A percentile compares a stretch with the other conserved stretches of the same genome.
These are phyloP conservation scores for Bruguiera hainesii DNA, from an alignment of 441 rosid species.

Conservation along the genomic window DNA sequence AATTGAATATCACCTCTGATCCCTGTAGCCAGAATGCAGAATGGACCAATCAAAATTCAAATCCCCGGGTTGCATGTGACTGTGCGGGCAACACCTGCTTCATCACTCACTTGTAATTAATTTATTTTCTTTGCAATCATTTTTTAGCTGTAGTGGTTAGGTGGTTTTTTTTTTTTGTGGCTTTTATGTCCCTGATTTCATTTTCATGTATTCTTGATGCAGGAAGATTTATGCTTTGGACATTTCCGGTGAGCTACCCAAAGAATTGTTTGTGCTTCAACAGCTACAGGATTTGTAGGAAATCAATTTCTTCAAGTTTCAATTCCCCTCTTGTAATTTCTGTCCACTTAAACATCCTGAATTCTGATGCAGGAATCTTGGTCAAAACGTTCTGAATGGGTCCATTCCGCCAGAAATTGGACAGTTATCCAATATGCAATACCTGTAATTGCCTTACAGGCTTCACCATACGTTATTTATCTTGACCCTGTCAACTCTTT, in stretches of 20 bases:
- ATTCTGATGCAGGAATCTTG: constrained; percentile 42
- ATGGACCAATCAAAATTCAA: constrained; percentile 36
- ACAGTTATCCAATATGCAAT: constrained; percentile 43
- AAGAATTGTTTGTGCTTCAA: constrained; percentile 43
- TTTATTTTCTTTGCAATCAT: constrained; percentile 7
- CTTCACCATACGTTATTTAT: background rate
- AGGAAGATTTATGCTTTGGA: constrained; percentile 64
- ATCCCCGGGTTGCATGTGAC: constrained; percentile 47
- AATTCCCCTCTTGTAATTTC: constrained; percentile 7
- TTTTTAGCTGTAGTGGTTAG: background rate
- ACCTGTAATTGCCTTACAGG: constrained; percentile 40
- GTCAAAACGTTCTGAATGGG: constrained; percentile 49
- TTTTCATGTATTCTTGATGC: constrained; percentile 16
- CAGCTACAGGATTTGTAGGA: constrained; percentile 47
- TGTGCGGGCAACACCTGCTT: constrained; percentile 42
- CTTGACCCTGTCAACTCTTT: background rate
- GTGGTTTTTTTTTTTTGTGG: background rate
- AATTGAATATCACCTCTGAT: constrained; percentile 35
- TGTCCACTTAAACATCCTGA: constrained; percentile 10
- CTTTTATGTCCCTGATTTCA: background rate
- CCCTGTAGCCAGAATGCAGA: constrained; percentile 41
- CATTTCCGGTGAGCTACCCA: constrained; percentile 45
- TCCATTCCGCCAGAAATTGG: constrained; percentile 45
- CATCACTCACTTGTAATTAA: constrained; percentile 42
- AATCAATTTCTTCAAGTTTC: background rate